phyloP scores from a whole-genome alignment of 805 yeast genomes.

The Candida ulmi region DNA sequence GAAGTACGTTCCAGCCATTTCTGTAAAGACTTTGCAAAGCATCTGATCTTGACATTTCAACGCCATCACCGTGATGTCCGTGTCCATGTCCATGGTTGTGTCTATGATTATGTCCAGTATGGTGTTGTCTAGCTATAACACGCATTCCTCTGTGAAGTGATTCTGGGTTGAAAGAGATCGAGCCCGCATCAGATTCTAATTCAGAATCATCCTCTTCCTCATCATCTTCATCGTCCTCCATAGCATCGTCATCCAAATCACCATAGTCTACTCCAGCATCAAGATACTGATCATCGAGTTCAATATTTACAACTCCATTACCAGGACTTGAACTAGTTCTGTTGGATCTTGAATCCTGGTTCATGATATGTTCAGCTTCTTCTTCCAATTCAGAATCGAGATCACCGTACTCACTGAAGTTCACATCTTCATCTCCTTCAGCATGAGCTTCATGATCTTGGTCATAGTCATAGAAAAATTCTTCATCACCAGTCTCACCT shows the following conservation, averaged over 20 bases:
- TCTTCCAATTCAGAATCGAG: constrained; percentile 1
- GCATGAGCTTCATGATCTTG: background rate
- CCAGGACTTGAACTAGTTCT: no score
- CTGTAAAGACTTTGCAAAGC: background rate
- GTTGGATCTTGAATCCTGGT: constrained; percentile 1
- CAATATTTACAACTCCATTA: no score
- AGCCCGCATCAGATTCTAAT: constrained; percentile 3
- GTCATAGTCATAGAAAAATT: constrained; percentile 9
- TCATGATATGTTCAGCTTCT: constrained; percentile 5
- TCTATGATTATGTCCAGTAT: background rate
- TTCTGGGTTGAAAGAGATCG: background rate
- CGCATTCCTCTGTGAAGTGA: background rate
- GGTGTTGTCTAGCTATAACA: no score
- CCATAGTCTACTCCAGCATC: constrained; percentile 21
- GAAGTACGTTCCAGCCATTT: background rate
- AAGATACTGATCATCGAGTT: no score
- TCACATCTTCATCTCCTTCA: background rate
- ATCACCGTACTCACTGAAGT: background rate
- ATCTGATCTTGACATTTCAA: background rate
- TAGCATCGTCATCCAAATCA: constrained; percentile 18
- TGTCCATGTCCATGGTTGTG: background rate
- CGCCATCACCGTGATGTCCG: background rate
- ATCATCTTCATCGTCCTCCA: constrained; percentile 14
- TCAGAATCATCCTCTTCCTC: constrained; percentile 13
- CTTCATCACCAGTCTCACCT: background rate